Evolutionary conservation across 495 filamentous ascomycete genomes (phyloP).

Genomic region (Talaromyces borbonicus): DNA sequence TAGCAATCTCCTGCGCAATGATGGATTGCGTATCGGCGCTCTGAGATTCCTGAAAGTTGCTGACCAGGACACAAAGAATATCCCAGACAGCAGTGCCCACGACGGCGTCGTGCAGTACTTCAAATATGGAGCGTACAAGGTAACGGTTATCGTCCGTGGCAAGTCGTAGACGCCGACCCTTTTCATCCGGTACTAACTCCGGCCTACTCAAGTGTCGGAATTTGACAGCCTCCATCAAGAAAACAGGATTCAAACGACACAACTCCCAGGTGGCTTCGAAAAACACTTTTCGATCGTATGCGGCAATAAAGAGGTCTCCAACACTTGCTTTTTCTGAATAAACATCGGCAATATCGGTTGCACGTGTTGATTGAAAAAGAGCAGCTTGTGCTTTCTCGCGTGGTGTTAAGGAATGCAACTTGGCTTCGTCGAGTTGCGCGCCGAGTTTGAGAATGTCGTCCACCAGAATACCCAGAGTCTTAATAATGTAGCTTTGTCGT

Average conservation of each 20-base stretch:
- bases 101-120: constrained; percentile 22
- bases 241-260: constrained; percentile 19
- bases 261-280: constrained; percentile 16
- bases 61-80: constrained; percentile 24
- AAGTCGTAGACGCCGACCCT: constrained; percentile 16
- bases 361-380: no score
- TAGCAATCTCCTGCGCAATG: constrained; percentile 26
- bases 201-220: constrained; percentile 22
- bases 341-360: constrained; percentile 10
- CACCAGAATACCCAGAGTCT: constrained; percentile 17
- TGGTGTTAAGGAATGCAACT: constrained; percentile 11
- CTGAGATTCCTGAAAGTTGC: constrained; percentile 13
- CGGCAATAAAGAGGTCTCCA: constrained; percentile 10
- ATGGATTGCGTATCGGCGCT: constrained; percentile 11
- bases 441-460: constrained; percentile 25
- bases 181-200: constrained; percentile 25
- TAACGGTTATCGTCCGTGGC: constrained; percentile 22
- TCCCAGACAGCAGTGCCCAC: constrained; percentile 22
- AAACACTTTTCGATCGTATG: constrained; percentile 11
- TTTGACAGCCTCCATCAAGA: constrained; percentile 21
- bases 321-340: constrained; percentile 11
- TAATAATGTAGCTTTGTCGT: constrained; percentile 15
- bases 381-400: constrained; percentile 11
- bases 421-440: constrained; percentile 11
- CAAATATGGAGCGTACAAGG: constrained; percentile 23